Evolutionary conservation across 306 rosid genomes (phyloP).

Genomic region (Prunus padus): DNA sequence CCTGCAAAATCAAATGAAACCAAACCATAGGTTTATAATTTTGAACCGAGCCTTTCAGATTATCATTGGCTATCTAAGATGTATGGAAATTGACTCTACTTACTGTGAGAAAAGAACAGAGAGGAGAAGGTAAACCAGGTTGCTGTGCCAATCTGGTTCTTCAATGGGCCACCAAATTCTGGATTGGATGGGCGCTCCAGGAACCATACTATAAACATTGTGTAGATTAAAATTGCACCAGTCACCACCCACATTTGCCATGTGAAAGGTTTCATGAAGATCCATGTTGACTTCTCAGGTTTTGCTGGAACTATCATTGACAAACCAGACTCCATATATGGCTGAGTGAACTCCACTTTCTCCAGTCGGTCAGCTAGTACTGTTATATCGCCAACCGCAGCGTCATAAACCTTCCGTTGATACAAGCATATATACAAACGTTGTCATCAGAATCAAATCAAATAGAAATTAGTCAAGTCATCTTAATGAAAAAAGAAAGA

Average conservation of each 20-base stretch:
- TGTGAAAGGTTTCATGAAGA: conserved; percentile 64
- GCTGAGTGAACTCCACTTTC: conserved; percentile 63
- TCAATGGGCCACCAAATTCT: conserved; percentile 54
- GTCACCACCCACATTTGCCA: conserved; percentile 61
- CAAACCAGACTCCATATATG: conserved; percentile 65
- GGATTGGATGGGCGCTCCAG: conserved; percentile 51
- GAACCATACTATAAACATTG: conserved; percentile 55
- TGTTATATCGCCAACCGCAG: conserved; percentile 62
- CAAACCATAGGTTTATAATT: neutral
- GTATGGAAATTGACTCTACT: conserved; percentile 18
- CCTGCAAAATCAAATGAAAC: conserved; percentile 25
- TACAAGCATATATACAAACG: neutral
- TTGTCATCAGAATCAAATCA: conserved; percentile 4
- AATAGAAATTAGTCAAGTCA: neutral
- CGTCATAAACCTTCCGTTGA: conserved; percentile 53
- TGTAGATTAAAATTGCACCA: conserved; percentile 45
- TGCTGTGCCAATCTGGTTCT: conserved; percentile 52
- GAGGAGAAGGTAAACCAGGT: conserved; percentile 67
- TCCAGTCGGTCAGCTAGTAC: conserved; percentile 41
- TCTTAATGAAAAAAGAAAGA: neutral
- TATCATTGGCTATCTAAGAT: neutral
- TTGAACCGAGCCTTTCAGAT: neutral
- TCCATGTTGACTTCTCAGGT: conserved; percentile 42
- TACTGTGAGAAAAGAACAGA: conserved; percentile 74
- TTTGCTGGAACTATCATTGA: conserved; percentile 52